A percentile compares a stretch with the other conserved stretches of the same genome.
phyloP scores from a whole-genome alignment of 179 eudicot species.

The Drosera spatulata region DNA sequence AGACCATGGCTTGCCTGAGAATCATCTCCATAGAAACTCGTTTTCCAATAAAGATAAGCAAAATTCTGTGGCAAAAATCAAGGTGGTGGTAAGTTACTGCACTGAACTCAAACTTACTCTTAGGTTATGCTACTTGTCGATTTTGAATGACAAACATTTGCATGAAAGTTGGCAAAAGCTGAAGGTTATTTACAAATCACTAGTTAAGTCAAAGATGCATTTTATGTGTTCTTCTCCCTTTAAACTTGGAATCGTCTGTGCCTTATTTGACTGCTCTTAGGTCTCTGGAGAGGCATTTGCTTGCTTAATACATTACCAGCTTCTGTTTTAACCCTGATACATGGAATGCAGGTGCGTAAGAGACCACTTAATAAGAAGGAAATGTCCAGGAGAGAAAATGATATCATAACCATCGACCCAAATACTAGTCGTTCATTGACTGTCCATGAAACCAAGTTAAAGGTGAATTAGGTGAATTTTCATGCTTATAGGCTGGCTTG shows the following conservation, averaged over 20 bases:
- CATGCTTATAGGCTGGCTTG: neutral
- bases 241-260: too few species aligned
- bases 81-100: slow-evolving; percentile 81
- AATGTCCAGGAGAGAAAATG: slow-evolving; percentile 80
- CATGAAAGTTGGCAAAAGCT: too few species aligned
- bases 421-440: slow-evolving; percentile 53
- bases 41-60: slow-evolving; percentile 53
- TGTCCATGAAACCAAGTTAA: slow-evolving; percentile 95
- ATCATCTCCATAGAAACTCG: slow-evolving; percentile 24
- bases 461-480: slow-evolving; percentile 53
- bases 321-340: slow-evolving; percentile 3
- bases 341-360: slow-evolving; percentile 76
- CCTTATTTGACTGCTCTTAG: too few species aligned
- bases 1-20: slow-evolving; percentile 41
- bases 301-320: neutral
- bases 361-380: slow-evolving; percentile 95
- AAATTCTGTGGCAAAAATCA: slow-evolving; percentile 85
- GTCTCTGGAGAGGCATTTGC: too few species aligned
- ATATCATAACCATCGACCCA: slow-evolving; percentile 62
- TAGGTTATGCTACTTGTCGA: too few species aligned
- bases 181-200: too few species aligned
- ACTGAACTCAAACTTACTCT: too few species aligned
- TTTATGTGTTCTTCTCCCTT: too few species aligned
- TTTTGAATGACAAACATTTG: too few species aligned
- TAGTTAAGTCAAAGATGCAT: too few species aligned